Base-by-base conservation (phyloP, 73 alveolate species). In the Diophrys sp. region DNA sequence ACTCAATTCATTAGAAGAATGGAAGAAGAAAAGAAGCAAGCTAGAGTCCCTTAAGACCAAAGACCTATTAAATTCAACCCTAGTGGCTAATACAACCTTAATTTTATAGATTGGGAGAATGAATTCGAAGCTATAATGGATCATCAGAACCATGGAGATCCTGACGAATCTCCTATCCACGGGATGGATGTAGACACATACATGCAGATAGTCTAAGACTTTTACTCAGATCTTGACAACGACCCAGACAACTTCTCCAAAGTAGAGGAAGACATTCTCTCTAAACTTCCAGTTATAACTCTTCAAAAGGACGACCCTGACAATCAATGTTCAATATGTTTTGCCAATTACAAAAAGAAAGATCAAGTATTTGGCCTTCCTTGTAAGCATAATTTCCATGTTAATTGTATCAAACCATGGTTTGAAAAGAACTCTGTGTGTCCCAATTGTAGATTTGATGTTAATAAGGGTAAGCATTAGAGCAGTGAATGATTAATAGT, bases 81-180 rank as follows among this genome's bases (percentile, higher is more conserved):
- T 53, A 77, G 71, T 1, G 98, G 98, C 18, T 71, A 84, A 80
- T 93, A 93, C 77, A 86, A 93, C 74, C 75, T 93, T 54, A 94
- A 93, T 82, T 93, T 93, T 77, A 93, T 93, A 5, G 98, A 93
- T 70, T 93, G 98, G 98, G 93, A 93, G 56, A 93, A 93, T 79
- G 98, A 93, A 78, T 90, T 95, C 95, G 96, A 93, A 79, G 87
- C 55, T 31, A 44, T 44, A 5, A 44, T 44, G 62, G 89, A 44
- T 74, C 77, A 85, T 80, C 82, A 80, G 86, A 87, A 73, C 78
- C 79, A 78, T 62, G 96, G 89, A 33, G 85, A 79, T 33, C 87
- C 85, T 0, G 93, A 79, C 29, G 75, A 83, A 75, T 30, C 54
- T 67, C 80, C 88, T 0, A 75, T 69, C n/a, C 68, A 33, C 11